phyloP scores from a whole-genome alignment of 345 rosid genomes.

The Eucalyptus rudis region DNA sequence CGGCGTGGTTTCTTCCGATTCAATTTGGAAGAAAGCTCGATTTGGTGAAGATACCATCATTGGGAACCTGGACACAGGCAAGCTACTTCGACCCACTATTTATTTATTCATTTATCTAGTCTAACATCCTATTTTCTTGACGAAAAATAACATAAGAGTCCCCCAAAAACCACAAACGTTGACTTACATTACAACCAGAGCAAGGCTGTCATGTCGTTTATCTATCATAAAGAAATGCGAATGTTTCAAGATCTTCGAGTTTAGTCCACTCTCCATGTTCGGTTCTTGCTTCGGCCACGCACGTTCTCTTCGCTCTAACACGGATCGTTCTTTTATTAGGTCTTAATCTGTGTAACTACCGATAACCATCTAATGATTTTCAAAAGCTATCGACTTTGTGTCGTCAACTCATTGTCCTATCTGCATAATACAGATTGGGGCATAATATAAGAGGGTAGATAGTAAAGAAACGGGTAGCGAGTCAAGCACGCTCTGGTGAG shows the following conservation, averaged over 20 bases:
- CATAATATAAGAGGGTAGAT: background rate
- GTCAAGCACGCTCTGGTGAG: background rate
- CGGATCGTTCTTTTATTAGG: background rate
- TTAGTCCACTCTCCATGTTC: background rate
- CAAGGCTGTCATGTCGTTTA: background rate
- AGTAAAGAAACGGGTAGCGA: background rate
- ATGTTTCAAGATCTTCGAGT: background rate
- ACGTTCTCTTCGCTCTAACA: background rate
- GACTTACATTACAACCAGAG: background rate
- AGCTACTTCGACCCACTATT: background rate
- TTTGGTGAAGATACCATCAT: slow-evolving; percentile 73
- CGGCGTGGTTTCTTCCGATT: slow-evolving; percentile 19
- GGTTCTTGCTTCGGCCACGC: background rate
- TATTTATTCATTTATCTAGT: background rate
- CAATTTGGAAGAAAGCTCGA: slow-evolving; percentile 62
- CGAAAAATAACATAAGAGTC: background rate
- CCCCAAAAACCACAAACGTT: background rate
- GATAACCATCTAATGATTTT: background rate
- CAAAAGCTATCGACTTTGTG: background rate
- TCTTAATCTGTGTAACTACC: background rate
- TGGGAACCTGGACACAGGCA: slow-evolving; percentile 89
- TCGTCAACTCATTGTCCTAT: background rate
- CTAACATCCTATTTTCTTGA: background rate
- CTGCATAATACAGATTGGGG: background rate
- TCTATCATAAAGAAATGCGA: background rate